phyloP scores from a whole-genome alignment of 805 yeast species.

The Brettanomyces naardenensis region DNA sequence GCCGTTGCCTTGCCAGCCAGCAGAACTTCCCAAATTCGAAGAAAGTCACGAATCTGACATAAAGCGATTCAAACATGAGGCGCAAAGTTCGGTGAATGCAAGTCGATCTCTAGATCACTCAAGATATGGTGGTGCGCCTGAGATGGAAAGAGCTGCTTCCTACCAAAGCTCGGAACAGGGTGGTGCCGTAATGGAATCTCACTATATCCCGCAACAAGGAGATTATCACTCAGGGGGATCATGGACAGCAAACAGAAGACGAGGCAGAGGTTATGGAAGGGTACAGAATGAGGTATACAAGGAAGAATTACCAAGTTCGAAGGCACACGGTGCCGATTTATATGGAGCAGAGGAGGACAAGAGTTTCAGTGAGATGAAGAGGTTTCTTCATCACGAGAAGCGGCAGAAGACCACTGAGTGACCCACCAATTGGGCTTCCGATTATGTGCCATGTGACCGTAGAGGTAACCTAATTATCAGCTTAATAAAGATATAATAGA shows the following conservation, averaged over 20 bases:
- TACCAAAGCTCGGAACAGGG: too few relatives aligned
- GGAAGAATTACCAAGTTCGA: slow-evolving; percentile 4
- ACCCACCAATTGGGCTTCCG: too few relatives aligned
- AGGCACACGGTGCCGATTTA: slow-evolving; percentile 9
- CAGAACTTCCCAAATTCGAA: slow-evolving; percentile 58
- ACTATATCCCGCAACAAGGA: too few relatives aligned
- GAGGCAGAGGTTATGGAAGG: background rate
- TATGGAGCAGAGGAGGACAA: slow-evolving; percentile 7
- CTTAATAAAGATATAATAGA: too few relatives aligned
- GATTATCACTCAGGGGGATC: background rate
- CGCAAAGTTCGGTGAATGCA: background rate
- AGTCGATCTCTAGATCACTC: slow-evolving; percentile 9
- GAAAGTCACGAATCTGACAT: slow-evolving; percentile 88
- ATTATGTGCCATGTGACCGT: too few relatives aligned
- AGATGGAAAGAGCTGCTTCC: slow-evolving; percentile 2
- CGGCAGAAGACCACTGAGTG: background rate
- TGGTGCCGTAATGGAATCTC: too few relatives aligned
- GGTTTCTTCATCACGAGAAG: slow-evolving; percentile 2
- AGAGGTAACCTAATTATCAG: too few relatives aligned
- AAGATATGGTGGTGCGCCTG: slow-evolving; percentile 7
- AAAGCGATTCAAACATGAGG: slow-evolving; percentile 42
- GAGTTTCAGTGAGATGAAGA: slow-evolving; percentile 5
- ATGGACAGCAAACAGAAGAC: slow-evolving; percentile 1
- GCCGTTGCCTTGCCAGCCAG: slow-evolving; percentile 55
- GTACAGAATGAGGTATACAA: background rate